These are phyloP conservation scores for Fraxinus greggii DNA, from an alignment of 305 asterid species.

Conservation along the genomic window DNA sequence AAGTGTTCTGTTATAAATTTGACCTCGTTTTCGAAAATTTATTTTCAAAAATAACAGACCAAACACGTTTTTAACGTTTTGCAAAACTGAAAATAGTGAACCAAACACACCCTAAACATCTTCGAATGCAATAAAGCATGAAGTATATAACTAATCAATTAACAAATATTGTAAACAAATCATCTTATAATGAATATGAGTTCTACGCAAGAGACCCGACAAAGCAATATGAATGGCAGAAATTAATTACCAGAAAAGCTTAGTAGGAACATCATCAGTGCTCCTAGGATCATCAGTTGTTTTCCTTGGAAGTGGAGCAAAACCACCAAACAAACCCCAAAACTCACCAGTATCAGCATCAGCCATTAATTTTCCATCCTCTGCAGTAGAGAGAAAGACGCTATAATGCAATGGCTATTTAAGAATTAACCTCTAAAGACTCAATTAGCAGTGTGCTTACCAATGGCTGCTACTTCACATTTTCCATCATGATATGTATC, in stretches of 20 bases:
- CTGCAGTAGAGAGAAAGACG: slow-evolving; percentile 43
- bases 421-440: slow-evolving; percentile 21
- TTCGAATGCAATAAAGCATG: background rate
- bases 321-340: slow-evolving; percentile 96
- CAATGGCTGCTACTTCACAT: slow-evolving; percentile 83
- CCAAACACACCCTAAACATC: background rate
- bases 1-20: background rate
- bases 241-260: slow-evolving; percentile 58
- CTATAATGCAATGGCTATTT: slow-evolving; percentile 27
- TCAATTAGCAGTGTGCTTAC: slow-evolving; percentile 35
- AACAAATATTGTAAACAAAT: background rate
- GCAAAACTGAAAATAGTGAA: background rate
- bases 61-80: background rate
- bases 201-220: slow-evolving; percentile 10
- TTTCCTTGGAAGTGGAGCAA: slow-evolving; percentile 90
- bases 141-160: slow-evolving; percentile 5
- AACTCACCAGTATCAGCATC: slow-evolving; percentile 93
- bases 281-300: slow-evolving; percentile 35
- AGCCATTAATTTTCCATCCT: slow-evolving; percentile 85
- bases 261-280: slow-evolving; percentile 36
- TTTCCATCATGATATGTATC: slow-evolving; percentile 79
- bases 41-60: background rate
- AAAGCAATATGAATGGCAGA: slow-evolving; percentile 10
- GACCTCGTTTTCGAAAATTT: background rate
- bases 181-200: background rate